Conservation (phyloP, 2,329 filamentous ascomycete species). For the Colletotrichum agaves region DNA sequence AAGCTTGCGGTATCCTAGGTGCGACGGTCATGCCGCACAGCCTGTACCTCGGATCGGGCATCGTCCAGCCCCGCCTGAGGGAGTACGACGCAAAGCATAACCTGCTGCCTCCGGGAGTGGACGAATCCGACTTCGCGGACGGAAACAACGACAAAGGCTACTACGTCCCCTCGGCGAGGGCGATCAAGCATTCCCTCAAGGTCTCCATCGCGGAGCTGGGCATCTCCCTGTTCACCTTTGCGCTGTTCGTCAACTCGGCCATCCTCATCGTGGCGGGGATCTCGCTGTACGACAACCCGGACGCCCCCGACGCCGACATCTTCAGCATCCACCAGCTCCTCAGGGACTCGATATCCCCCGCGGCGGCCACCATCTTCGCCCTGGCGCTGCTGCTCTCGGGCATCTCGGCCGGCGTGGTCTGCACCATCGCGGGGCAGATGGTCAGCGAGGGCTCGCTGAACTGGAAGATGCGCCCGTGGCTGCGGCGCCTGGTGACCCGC, state of each 20-base stretch:
- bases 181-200: slow-evolving; percentile 79
- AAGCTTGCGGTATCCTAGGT: slow-evolving; percentile 80
- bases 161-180: slow-evolving; percentile 77
- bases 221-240: slow-evolving; percentile 82
- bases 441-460: slow-evolving; percentile 84
- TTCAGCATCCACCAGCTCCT: slow-evolving; percentile 85
- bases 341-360: slow-evolving; percentile 73
- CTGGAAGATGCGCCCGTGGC: slow-evolving; percentile 80
- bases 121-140: slow-evolving; percentile 39
- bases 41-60: slow-evolving; percentile 75
- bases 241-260: slow-evolving; percentile 84
- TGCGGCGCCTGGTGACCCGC: slow-evolving; percentile 80
- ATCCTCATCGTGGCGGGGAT: slow-evolving; percentile 86
- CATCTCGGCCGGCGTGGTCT: slow-evolving; percentile 84
- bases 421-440: slow-evolving; percentile 91
- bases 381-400: slow-evolving; percentile 84
- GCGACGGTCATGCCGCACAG: slow-evolving; percentile 81
- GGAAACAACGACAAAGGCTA: slow-evolving; percentile 58
- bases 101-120: slow-evolving; percentile 52
- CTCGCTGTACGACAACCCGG: slow-evolving; percentile 72
- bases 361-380: slow-evolving; percentile 85
- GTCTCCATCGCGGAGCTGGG: slow-evolving; percentile 78
- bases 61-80: slow-evolving; percentile 73
- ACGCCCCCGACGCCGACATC: slow-evolving; percentile 77
- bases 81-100: slow-evolving; percentile 71